Conservation (phyloP, 441 rosid genomes). For the Francoa sonchifolia region DNA sequence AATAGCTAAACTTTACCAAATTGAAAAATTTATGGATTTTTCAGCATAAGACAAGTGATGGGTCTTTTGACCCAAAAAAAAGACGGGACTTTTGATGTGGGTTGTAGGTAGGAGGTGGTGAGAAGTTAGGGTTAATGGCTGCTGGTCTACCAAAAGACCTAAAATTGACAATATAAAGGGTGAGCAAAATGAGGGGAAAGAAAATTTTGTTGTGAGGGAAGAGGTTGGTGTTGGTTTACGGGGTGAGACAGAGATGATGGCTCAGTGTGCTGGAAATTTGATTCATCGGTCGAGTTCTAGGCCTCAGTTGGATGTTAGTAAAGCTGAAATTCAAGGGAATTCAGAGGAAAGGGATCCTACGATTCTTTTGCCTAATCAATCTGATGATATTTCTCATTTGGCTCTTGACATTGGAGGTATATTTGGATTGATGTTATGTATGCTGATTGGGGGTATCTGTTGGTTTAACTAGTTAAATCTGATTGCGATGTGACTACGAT, state of each 20-base stretch:
- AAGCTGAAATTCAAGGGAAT: conserved; percentile 92
- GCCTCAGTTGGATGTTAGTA: conserved; percentile 93
- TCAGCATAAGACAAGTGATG: conserved; percentile 17
- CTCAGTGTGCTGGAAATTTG: conserved; percentile 36
- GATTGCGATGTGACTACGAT: no score
- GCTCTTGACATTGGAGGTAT: conserved; percentile 99
- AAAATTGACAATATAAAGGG: conserved; percentile 21
- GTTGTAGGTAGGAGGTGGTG: conserved; percentile 16
- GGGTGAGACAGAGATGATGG: conserved; percentile 63
- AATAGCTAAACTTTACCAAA: no score
- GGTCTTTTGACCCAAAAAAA: no score
- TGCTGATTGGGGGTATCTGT: no score
- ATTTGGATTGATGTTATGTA: no score
- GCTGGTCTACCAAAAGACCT: conserved; percentile 37
- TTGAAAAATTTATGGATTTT: background rate
- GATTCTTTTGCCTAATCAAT: conserved; percentile 87
- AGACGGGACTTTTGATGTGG: conserved; percentile 11
- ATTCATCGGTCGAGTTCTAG: conserved; percentile 87
- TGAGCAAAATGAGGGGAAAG: conserved; percentile 9
- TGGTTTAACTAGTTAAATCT: no score
- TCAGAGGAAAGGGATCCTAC: conserved; percentile 88
- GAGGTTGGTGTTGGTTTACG: conserved; percentile 17
- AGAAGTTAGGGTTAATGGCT: conserved; percentile 33
- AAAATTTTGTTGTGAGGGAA: conserved; percentile 15
- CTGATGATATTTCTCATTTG: conserved; percentile 93